Base-by-base conservation (phyloP, 2,329 filamentous ascomycete species). In the Amylocarpus encephaloides region DNA sequence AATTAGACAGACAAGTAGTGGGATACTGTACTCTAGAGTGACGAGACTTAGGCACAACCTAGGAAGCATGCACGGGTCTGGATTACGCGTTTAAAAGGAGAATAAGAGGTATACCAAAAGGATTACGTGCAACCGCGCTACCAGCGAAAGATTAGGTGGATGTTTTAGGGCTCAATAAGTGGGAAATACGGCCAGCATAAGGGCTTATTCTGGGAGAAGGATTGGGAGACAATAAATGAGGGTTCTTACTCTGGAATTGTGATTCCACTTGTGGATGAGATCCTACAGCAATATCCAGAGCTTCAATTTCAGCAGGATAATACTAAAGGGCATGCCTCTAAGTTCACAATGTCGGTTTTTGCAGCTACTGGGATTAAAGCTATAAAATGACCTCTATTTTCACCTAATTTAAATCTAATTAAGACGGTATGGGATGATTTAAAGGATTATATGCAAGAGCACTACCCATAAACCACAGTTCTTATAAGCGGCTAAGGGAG, bases 391-490 rank as follows among this genome's bases (percentile, higher is more conserved):
- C n/a, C n/a, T n/a, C n/a, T n/a, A n/a, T n/a, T n/a, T n/a, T n/a
- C n/a, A n/a, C n/a, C n/a, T n/a, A n/a, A n/a, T n/a, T n/a, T n/a
- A n/a, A n/a, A 53, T 33, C 12, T 51, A 44, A 60, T 59, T 30
- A 43, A 57, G 45, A 55, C 43, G 18, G 22, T 59, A 7, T 58
- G 44, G 55, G 32, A 58, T 49, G 11, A 33, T n/a, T 56, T 57
- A 30, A 59, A 60, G 50, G 46, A 57, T 18, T 56, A 56, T 50
- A 56, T 56, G 22, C 36, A 59, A 45, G 34, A 50, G 35, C 29
- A 52, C 12, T 49, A 55, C 45, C 54, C 45, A 40, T 5, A 52
- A 5, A 40, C 55, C 13, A 57, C 34, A 46, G 51, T 2, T 51
- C 32, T 36, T 57, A 58, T 43, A 45, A 46, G 38, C 40, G 44